A percentile compares a stretch with the other conserved stretches of the same genome.
Evolutionary conservation across 2,329 filamentous ascomycete genomes (phyloP).

Genomic region (Epichloe typhina): DNA sequence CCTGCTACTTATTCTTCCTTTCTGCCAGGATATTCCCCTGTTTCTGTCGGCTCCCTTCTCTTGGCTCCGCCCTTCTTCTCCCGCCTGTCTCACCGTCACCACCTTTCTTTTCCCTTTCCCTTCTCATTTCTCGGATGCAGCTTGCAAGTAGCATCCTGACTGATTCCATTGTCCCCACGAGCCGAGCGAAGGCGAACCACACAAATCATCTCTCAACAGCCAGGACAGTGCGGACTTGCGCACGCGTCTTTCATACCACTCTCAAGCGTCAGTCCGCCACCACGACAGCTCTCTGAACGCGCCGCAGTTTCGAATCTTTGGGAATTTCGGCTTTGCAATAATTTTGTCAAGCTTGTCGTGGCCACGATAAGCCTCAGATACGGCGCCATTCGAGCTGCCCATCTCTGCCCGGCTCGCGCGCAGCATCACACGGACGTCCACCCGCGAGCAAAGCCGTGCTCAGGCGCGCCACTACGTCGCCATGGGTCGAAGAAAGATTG

Average conservation of each 20-base stretch:
- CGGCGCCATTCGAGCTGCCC: background rate
- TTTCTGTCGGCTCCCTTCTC: slow-evolving; percentile 1
- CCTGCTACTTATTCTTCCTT: background rate
- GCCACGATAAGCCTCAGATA: background rate
- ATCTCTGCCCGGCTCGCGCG: background rate
- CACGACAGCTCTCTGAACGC: background rate
- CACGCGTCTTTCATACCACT: background rate
- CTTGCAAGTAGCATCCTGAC: background rate
- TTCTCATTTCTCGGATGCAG: background rate
- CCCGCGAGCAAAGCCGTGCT: slow-evolving; percentile 3
- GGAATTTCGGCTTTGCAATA: background rate
- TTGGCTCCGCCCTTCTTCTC: slow-evolving; percentile 4
- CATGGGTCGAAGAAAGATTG: slow-evolving; percentile 98
- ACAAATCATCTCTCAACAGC: background rate
- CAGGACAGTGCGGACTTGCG: background rate
- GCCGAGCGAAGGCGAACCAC: background rate
- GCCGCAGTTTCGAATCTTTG: background rate
- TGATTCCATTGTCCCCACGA: background rate
- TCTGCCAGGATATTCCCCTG: background rate
- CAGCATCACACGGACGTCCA: slow-evolving; percentile 4
- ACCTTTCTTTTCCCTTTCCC: slow-evolving; percentile 1
- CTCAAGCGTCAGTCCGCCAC: background rate
- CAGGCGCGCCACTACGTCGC: slow-evolving; percentile 9
- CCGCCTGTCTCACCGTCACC: slow-evolving; percentile 7
- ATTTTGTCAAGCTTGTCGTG: background rate